Evolutionary conservation across 495 filamentous ascomycete genomes (phyloP).

Genomic region (Beverwykella pulmonaria): DNA sequence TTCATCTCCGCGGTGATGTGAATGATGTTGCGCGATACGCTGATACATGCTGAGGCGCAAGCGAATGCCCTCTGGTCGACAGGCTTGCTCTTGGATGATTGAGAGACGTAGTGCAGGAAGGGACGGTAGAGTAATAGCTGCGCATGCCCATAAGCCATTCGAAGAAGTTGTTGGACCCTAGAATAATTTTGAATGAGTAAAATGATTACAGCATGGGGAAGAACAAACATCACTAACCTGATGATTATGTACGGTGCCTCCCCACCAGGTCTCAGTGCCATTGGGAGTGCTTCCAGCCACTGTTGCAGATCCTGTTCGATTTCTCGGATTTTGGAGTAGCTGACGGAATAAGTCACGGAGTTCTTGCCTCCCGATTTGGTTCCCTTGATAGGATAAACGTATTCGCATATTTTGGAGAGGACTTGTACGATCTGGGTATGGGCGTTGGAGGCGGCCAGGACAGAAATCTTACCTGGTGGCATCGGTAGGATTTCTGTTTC

Average conservation of each 20-base stretch:
- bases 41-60: conserved; percentile 89
- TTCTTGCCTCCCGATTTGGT: conserved; percentile 45
- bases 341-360: conserved; percentile 74
- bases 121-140: conserved; percentile 95
- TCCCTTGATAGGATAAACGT: conserved; percentile 86
- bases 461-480: conserved; percentile 71
- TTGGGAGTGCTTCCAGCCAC: conserved; percentile 81
- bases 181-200: conserved; percentile 8
- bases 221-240: conserved; percentile 59
- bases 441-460: conserved; percentile 81
- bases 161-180: conserved; percentile 82
- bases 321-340: conserved; percentile 83
- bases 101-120: conserved; percentile 91
- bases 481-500: conserved; percentile 70
- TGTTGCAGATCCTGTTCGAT: conserved; percentile 82
- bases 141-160: conserved; percentile 86
- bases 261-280: conserved; percentile 70
- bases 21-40: conserved; percentile 89
- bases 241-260: conserved; percentile 73
- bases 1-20: conserved; percentile 92
- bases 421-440: conserved; percentile 78
- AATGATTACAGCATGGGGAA: background rate
- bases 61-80: conserved; percentile 85
- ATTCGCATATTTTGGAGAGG: conserved; percentile 80
- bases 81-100: conserved; percentile 63